These are phyloP conservation scores for Russula sp. DNA, from an alignment of 768 basidiomycete species.

Conservation along the genomic window DNA sequence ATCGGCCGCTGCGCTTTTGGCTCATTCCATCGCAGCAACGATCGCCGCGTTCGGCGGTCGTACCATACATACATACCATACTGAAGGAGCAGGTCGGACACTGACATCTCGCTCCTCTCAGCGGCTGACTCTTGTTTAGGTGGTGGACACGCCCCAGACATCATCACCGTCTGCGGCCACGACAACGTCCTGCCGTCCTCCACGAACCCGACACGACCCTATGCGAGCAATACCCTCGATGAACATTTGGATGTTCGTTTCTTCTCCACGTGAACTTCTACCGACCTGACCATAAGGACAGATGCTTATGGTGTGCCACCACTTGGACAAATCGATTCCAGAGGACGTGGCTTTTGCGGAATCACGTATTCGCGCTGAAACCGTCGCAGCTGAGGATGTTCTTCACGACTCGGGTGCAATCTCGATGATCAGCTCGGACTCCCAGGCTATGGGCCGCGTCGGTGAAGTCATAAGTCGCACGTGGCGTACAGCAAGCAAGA, in stretches of 20 bases:
- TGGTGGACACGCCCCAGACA: slow-evolving; percentile 96
- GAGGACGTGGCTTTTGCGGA: slow-evolving; percentile 97
- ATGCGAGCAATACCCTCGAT: slow-evolving; percentile 84
- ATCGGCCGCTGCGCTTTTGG: not conserved
- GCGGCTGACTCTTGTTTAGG: slow-evolving; percentile 36
- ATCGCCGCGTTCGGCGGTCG: slow-evolving; percentile 84
- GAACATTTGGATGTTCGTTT: slow-evolving; percentile 89
- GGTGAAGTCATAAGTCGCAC: slow-evolving; percentile 91
- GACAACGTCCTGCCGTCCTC: slow-evolving; percentile 92
- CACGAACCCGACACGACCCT: slow-evolving; percentile 95
- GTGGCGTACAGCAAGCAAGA: slow-evolving; percentile 96
- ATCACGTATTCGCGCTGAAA: slow-evolving; percentile 94
- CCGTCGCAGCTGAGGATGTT: slow-evolving; percentile 96
- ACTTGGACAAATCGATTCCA: slow-evolving; percentile 83
- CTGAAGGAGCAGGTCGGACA: slow-evolving; percentile 78
- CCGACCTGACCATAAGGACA: slow-evolving; percentile 29
- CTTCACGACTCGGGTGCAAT: slow-evolving; percentile 91
- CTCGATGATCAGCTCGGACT: slow-evolving; percentile 93
- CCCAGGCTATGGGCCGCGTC: slow-evolving; percentile 97
- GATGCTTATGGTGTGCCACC: slow-evolving; percentile 99
- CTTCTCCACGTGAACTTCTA: not conserved
- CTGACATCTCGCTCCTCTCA: not conserved
- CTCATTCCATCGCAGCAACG: slow-evolving; percentile 50
- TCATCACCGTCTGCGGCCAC: slow-evolving; percentile 91
- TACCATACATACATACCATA: slow-evolving; percentile 97